Conservation (phyloP, 2,329 filamentous ascomycete species). For the Dothidotthia symphoricarpi region DNA sequence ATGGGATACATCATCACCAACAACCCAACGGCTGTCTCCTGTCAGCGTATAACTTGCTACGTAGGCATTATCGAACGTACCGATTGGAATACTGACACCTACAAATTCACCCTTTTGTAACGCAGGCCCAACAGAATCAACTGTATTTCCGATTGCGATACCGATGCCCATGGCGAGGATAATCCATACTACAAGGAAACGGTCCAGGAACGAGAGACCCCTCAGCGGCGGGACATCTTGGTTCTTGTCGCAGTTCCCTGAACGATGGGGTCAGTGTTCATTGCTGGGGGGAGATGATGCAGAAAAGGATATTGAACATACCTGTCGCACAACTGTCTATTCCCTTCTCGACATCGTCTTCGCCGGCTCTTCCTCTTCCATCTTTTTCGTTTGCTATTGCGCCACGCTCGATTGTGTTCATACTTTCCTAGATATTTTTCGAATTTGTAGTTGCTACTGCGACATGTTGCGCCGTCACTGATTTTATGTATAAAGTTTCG, state of each 20-base stretch:
- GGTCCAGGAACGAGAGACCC: slow-evolving; percentile 47
- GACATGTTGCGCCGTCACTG: background rate
- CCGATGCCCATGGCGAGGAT: slow-evolving; percentile 74
- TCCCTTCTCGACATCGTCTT: slow-evolving; percentile 13
- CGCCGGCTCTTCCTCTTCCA: background rate
- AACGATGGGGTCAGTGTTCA: background rate
- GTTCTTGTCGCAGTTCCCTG: slow-evolving; percentile 3
- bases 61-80: too few relatives aligned
- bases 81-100: slow-evolving; percentile 66
- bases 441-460: background rate
- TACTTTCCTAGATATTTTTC: slow-evolving; percentile 1
- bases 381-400: slow-evolving; percentile 6
- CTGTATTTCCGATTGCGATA: slow-evolving; percentile 74
- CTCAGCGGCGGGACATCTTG: slow-evolving; percentile 31
- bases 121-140: slow-evolving; percentile 58
- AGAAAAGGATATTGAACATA: background rate
- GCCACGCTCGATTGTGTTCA: slow-evolving; percentile 18
- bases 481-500: background rate
- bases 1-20: slow-evolving; percentile 96
- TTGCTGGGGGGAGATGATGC: background rate
- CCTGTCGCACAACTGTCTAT: slow-evolving; percentile 1
- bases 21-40: slow-evolving; percentile 65
- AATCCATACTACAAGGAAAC: slow-evolving; percentile 60
- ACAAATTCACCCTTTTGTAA: slow-evolving; percentile 72
- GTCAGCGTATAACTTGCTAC: too few relatives aligned